phyloP scores from a whole-genome alignment of 257 asterid species.

The Thymus mandschuricus region DNA sequence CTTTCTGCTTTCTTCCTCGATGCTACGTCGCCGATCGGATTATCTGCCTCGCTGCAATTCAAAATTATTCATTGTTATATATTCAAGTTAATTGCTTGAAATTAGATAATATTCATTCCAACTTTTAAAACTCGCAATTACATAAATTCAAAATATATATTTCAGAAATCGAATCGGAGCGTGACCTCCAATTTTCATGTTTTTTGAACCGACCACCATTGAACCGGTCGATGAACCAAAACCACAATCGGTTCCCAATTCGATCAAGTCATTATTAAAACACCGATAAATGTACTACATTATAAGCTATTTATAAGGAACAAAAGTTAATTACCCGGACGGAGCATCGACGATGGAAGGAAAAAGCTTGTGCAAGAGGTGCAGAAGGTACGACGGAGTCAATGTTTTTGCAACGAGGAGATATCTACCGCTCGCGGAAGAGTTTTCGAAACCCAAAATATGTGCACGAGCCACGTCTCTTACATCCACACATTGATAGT shows the following conservation, averaged over 20 bases:
- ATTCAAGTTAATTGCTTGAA: too few relatives aligned
- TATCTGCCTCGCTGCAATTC: background rate
- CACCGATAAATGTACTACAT: too few relatives aligned
- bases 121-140: too few relatives aligned
- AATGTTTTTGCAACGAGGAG: conserved; percentile 30
- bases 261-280: too few relatives aligned
- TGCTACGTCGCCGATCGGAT: conserved; percentile 1
- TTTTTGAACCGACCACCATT: too few relatives aligned
- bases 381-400: conserved; percentile 2
- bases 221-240: too few relatives aligned
- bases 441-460: conserved; percentile 37
- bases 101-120: too few relatives aligned
- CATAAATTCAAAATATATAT: too few relatives aligned
- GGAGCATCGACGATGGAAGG: conserved; percentile 35
- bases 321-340: background rate
- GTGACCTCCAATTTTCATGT: too few relatives aligned
- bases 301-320: background rate
- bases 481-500: conserved; percentile 35
- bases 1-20: conserved; percentile 41
- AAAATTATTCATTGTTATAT: too few relatives aligned
- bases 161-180: too few relatives aligned
- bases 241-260: too few relatives aligned
- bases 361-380: conserved; percentile 30
- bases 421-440: conserved; percentile 44
- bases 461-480: conserved; percentile 49